Evolutionary conservation across 257 asterid genomes (phyloP), one percentile per base, ranked within the genome.

Genomic region (Jasminum sambac): DNA sequence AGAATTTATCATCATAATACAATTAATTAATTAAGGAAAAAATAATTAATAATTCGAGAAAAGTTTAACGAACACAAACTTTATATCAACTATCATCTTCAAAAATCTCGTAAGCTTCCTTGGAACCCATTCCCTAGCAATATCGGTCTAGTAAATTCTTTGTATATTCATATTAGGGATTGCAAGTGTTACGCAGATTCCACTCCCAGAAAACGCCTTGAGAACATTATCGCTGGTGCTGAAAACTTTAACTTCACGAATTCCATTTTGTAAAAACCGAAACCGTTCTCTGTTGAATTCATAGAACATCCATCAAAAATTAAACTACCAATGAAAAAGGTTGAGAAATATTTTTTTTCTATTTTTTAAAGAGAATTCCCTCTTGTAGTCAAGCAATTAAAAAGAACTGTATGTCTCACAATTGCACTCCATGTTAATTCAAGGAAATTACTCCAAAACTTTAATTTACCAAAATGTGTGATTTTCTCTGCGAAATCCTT

Each of bases 231-330:
- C 63, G 16, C 74, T 72, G 16, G 65, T 30, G 65, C 74, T 72
- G 55, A 61, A 60, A 23, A 80, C 17, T 70, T 75, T 80, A 8
- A 77, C 21, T 4, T 63, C 26, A 11, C 57, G 36, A 37, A 81
- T 76, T 3, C 16, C 37, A 0, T 78, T 78, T 23, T 78, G 81
- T 21, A 81, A 38, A 26, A 81, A 17, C 25, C 19, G 7, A n/a
- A 11, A 6, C 19, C 43, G 43, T 39, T 50, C 2, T 50, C 24
- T 7, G 11, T 11, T 3, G 25, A 17, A 16, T 10, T 30, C 36
- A 50, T 5, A 7, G 11, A 24, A 50, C 3, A 24, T 50, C 59
- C 59, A n/a, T 50, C 21, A 21, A 50, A 50, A 9, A 50, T 50
- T 11, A 17, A 50, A 17, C 12, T 17, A 17, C 24, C 58, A 9